A percentile compares a stretch with the other conserved stretches of the same genome.
Evolutionary conservation across 2,329 filamentous ascomycete species (phyloP).

Genomic region (Ophiocordyceps camponoti-rufipedis): DNA sequence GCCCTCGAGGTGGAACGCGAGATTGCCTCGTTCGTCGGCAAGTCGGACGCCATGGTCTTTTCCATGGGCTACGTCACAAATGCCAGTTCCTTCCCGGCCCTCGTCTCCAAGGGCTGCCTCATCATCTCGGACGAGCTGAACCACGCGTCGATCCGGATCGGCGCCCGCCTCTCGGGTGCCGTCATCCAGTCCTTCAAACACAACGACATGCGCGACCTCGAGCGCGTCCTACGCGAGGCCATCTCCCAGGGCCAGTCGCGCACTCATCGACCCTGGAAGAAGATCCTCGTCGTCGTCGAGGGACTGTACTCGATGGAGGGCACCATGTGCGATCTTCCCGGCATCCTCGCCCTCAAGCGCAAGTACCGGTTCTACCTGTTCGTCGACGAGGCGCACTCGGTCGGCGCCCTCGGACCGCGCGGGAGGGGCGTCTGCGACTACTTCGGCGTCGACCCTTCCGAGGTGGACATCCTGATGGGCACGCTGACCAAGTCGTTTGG

Average conservation of each 20-base stretch:
- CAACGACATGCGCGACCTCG: slow-evolving; percentile 83
- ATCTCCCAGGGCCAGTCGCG: slow-evolving; percentile 95
- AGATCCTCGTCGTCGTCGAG: slow-evolving; percentile 91
- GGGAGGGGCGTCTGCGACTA: slow-evolving; percentile 95
- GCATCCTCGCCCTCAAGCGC: slow-evolving; percentile 68
- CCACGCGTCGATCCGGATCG: slow-evolving; percentile 92
- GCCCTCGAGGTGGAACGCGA: slow-evolving; percentile 78
- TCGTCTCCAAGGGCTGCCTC: slow-evolving; percentile 82
- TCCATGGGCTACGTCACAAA: slow-evolving; percentile 99
- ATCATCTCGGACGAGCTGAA: slow-evolving; percentile 96
- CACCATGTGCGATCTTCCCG: slow-evolving; percentile 94
- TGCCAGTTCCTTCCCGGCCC: slow-evolving; percentile 74
- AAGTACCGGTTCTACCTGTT: slow-evolving; percentile 97
- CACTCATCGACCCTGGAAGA: slow-evolving; percentile 98
- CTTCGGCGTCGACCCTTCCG: slow-evolving; percentile 72
- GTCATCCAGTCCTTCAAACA: slow-evolving; percentile 96
- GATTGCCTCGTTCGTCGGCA: slow-evolving; percentile 82
- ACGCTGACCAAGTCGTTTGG: slow-evolving; percentile 97
- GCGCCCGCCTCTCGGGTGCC: slow-evolving; percentile 80
- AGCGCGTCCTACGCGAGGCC: slow-evolving; percentile 70
- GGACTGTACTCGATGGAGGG: slow-evolving; percentile 99
- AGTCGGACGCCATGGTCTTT: slow-evolving; percentile 89
- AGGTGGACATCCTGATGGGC: slow-evolving; percentile 94
- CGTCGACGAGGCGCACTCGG: slow-evolving; percentile 89
- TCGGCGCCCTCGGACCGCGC: slow-evolving; percentile 75